Evolutionary conservation across 169 alveolate genomes (phyloP), one percentile per base, ranked within the genome.

Genomic region (Plasmodium yoelii): DNA sequence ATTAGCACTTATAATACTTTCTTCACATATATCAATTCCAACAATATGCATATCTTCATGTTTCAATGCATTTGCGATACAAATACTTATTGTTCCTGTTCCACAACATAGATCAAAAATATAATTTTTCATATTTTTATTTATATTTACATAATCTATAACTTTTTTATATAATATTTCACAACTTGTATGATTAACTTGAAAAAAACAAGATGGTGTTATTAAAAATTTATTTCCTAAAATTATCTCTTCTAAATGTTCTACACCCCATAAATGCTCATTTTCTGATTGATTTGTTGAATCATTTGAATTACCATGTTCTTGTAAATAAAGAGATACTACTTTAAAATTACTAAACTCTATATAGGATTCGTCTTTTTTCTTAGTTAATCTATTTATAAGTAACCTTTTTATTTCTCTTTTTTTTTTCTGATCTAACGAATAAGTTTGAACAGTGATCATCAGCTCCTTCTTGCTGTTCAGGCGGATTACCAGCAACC

Each of bases 81-180:
- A 70, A 34, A 86, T 86, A n/a, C 91, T 55, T 18, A 86, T 86
- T 39, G 87, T 86, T 42, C 91, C 91, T 49, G 91, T 69, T 6
- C 91, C 91, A 69, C 91, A 86, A 51, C 91, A 86, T 63, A 86
- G 70, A 72, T 86, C 91, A 71, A 86, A 86, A 28, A 86, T 68
- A 46, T 86, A 86, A 51, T 86, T 86, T 65, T 68, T 69, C 24
- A 57, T 59, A 5, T 71, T 71, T 19, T 68, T 64, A 44, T 64
- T 42, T 57, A 47, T 86, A 28, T 69, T 56, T 70, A 86, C 71
- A 63, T 86, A 86, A 39, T 70, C 69, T 59, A 86, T 86, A 49
- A 86, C 87, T 39, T 46, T 69, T 24, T 68, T 70, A 65, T 86
- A 86, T 70, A 86, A 72, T 60, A 86, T 26, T 60, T 86, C 87